Conservation (phyloP, 495 filamentous ascomycete species). For the Neurospora discreta region DNA sequence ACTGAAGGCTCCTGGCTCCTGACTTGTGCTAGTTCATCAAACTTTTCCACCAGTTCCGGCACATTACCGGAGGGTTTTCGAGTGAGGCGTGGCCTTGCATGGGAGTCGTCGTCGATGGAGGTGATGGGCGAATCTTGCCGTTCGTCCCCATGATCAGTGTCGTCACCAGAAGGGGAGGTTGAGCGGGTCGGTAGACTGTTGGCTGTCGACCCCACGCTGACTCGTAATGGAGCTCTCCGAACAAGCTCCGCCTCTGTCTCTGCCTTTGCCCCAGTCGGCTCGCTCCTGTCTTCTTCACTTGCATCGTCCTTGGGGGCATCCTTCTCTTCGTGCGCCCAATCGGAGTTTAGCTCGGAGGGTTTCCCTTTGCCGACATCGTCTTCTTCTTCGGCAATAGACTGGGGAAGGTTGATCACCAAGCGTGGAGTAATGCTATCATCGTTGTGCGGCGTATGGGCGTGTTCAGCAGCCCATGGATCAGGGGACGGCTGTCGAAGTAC, state of each 20-base stretch:
- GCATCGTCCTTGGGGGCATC: background rate
- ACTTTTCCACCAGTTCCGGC: conserved; percentile 36
- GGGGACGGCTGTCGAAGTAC: conserved; percentile 36
- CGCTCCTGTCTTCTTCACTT: background rate
- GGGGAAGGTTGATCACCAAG: conserved; percentile 9
- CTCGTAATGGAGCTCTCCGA: conserved; percentile 1
- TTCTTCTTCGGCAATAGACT: conserved; percentile 1
- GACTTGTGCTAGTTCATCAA: conserved; percentile 31
- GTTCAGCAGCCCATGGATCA: conserved; percentile 38
- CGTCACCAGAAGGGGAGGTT: conserved; percentile 29
- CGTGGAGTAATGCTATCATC: conserved; percentile 13
- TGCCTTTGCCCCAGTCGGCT: background rate
- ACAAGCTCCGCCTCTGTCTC: background rate
- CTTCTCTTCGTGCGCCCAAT: background rate
- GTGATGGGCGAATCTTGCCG: conserved; percentile 41
- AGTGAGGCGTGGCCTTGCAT: conserved; percentile 13
- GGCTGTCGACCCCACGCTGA: conserved; percentile 8
- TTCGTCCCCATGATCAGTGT: conserved; percentile 28
- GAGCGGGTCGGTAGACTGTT: conserved; percentile 17
- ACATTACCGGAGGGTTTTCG: conserved; percentile 30
- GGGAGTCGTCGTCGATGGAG: conserved; percentile 41
- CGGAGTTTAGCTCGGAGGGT: background rate
- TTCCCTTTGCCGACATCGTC: background rate
- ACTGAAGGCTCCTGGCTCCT: conserved; percentile 21
- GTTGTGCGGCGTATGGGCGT: conserved; percentile 8